Evolutionary conservation across 1,284 basidiomycete genomes (phyloP).

Genomic region (Heterobasidion occidentale): DNA sequence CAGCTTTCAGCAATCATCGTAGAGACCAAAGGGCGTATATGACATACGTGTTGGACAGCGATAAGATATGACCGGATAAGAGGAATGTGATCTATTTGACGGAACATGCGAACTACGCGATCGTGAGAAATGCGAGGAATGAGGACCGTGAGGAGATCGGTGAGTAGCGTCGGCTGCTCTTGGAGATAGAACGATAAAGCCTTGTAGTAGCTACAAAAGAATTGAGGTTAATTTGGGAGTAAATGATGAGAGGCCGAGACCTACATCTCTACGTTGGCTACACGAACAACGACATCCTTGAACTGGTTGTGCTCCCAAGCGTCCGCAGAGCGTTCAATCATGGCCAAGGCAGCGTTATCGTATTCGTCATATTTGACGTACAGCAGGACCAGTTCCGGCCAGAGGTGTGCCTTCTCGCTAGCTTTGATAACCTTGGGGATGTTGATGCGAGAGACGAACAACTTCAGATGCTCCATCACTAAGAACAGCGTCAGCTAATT

Average conservation of each 20-base stretch:
- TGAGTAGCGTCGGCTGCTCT: conserved; percentile 89
- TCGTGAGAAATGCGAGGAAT: conserved; percentile 91
- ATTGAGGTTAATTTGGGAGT: conserved; percentile 5
- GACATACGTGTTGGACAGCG: conserved; percentile 82
- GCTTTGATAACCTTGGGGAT: conserved; percentile 94
- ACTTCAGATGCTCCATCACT: conserved; percentile 98
- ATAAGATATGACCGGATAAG: conserved; percentile 95
- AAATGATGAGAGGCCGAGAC: conserved; percentile 14
- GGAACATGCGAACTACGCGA: conserved; percentile 94
- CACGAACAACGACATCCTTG: conserved; percentile 92
- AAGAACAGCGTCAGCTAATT: not conserved
- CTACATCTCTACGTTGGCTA: conserved; percentile 96
- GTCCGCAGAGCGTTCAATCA: conserved; percentile 96
- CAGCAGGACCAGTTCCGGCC: conserved; percentile 98
- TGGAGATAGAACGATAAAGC: conserved; percentile 84
- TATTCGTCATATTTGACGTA: conserved; percentile 98
- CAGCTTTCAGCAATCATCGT: not conserved
- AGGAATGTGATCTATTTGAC: conserved; percentile 92
- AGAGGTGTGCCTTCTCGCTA: conserved; percentile 93
- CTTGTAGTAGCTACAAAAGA: conserved; percentile 70
- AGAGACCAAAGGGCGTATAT: not conserved
- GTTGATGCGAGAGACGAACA: conserved; percentile 97
- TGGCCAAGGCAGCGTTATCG: conserved; percentile 93
- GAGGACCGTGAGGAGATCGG: conserved; percentile 88
- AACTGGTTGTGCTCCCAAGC: conserved; percentile 99